Evolutionary conservation across 495 filamentous ascomycete species (phyloP), one percentile per base, ranked within the genome.

Genomic region (Lophiotrema nucula): DNA sequence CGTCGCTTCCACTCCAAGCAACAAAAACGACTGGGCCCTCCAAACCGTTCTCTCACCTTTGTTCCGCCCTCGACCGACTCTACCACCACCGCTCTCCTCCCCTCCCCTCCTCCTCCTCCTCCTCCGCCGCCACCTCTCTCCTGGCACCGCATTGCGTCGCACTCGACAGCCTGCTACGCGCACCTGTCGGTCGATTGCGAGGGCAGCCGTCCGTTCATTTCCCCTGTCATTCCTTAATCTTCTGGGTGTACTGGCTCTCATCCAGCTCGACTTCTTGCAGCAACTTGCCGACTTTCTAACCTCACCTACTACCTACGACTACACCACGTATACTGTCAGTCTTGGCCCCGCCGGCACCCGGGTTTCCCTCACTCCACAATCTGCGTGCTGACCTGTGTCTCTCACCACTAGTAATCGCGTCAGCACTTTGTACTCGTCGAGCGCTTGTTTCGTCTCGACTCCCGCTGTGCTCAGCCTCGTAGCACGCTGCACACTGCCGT

Each of bases 391-490:
- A 65, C 56, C 23, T 50, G 15, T 60, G 45, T 31, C 45, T 39
- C 23, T 35, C 43, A 26, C 45, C 44, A 47, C 23, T 42, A 59
- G 61, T 65, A 60, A 65, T 65, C 56, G 22, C 62, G 27, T 59
- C 45, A 56, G 48, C 54, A 25, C 47, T 37, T 64, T 60, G 62
- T 60, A 57, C 53, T 39, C 49, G 43, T 35, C 44, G 51, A 56
- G 62, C 62, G 62, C 62, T 60, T 65, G 56, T 60, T 65, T 65
- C 62, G 56, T 60, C 62, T 64, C 47, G 24, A 53, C n/a, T 46
- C 39, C 51, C 56, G 43, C 56, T 47, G 56, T 52, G 37, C 28
- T 42, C 51, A 12, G 38, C 50, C 24, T 48, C 28, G 62, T 65
- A 65, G 56, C 62, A 65, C 62, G 31, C 18, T 42, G 21, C 55